Evolutionary conservation across 176 grass and related monocot genomes (phyloP).

Genomic region (Leersia perrieri): DNA sequence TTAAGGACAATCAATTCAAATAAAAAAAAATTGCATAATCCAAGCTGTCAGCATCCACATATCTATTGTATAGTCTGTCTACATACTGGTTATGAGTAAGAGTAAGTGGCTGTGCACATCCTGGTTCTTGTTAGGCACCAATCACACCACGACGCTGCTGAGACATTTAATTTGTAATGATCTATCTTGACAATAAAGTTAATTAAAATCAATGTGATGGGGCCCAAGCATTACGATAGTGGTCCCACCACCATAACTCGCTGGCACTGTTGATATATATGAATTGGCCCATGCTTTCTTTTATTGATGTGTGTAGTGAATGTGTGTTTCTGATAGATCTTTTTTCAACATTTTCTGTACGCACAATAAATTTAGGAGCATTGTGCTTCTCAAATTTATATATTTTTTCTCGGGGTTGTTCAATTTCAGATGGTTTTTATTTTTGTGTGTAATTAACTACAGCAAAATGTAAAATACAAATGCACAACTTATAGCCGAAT

Average conservation of each 20-base stretch:
- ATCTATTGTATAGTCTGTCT: not conserved
- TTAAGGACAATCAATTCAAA: too few relatives aligned
- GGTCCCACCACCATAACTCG: conserved; percentile 22
- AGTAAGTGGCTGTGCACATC: not conserved
- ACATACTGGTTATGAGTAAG: not conserved
- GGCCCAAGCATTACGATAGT: not conserved
- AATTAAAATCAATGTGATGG: not conserved
- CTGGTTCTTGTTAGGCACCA: not conserved
- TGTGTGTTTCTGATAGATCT: not conserved
- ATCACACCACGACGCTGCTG: not conserved
- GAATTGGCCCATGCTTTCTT: not conserved
- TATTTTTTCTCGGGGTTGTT: not conserved
- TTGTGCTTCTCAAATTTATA: not conserved
- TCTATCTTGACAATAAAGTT: not conserved
- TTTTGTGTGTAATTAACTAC: not conserved
- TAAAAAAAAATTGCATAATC: not conserved
- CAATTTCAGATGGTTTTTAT: not conserved
- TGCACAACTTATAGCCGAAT: not conserved
- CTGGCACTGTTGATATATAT: not conserved
- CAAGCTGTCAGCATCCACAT: not conserved
- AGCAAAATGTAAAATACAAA: not conserved
- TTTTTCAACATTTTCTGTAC: not conserved
- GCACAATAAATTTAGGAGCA: not conserved
- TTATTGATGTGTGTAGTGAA: not conserved
- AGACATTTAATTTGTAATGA: not conserved